Percentiles rank a stretch among this genome's conserved stretches.
Conservation (phyloP, 176 grass and related monocot species). For the Phoenix dactylifera region DNA sequence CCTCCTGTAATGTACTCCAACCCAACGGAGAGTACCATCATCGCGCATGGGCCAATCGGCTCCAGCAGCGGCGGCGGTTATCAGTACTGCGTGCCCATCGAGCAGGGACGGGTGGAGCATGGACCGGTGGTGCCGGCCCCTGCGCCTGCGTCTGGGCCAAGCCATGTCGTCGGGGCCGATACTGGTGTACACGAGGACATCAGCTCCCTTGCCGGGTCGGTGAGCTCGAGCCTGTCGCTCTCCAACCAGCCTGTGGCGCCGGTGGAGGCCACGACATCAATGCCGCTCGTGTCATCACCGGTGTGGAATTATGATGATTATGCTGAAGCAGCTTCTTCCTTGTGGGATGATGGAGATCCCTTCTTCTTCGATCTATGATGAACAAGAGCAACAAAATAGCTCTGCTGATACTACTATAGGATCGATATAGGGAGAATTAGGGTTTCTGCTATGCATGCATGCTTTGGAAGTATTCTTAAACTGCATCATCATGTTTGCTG, state of each 20-base stretch:
- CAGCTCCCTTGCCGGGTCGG: slow-evolving; percentile 17
- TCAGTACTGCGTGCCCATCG: too few relatives aligned
- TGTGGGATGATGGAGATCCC: slow-evolving; percentile 67
- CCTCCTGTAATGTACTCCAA: neutral
- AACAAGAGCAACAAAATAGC: too few relatives aligned
- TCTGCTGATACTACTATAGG: too few relatives aligned
- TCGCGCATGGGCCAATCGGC: too few relatives aligned
- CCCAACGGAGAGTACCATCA: too few relatives aligned
- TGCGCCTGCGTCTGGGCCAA: neutral
- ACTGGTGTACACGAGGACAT: slow-evolving; percentile 22
- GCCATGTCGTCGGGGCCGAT: neutral
- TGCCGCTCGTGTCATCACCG: slow-evolving; percentile 14
- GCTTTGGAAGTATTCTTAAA: too few relatives aligned
- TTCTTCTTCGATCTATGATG: slow-evolving; percentile 17
- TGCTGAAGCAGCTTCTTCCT: slow-evolving; percentile 26
- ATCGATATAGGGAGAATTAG: too few relatives aligned
- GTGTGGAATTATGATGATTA: slow-evolving; percentile 56
- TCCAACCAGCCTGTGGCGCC: neutral
- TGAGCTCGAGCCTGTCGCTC: slow-evolving; percentile 19
- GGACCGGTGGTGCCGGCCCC: neutral
- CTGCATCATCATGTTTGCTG: too few relatives aligned
- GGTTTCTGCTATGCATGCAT: too few relatives aligned
- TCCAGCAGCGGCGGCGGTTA: too few relatives aligned
- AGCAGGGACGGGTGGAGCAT: neutral
- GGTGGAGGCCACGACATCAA: slow-evolving; percentile 1